Evolutionary conservation across 2,329 filamentous ascomycete genomes (phyloP), one percentile per base, ranked within the genome.

Genomic region (Domatiomyces catenatus): DNA sequence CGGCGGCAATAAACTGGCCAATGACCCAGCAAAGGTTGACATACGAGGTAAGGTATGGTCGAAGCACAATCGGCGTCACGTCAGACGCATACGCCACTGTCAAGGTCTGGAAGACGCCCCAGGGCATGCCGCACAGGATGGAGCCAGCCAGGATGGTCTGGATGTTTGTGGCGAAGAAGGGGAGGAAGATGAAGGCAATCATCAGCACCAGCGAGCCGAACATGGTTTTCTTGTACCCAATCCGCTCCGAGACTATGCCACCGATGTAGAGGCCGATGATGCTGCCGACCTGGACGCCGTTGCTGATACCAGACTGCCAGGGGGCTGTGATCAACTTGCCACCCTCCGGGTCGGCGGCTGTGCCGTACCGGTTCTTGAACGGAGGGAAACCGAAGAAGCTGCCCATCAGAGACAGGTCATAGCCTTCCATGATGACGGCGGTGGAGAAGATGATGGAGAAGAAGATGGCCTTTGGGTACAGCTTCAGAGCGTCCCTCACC

Each of bases 401-500:
- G 70, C 83, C 86, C 61, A 92, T 79, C 50, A 92, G 71, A 60
- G 78, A 81, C 53, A 92, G 74, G 62, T 94, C 86, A 69, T 90
- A 94, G 22, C 52, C 86, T 66, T 94, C 87, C 88, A 94, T 94
- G 60, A 79, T 80, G 62, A 94, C 92, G 63, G 84, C 88, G 0
- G 86, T 89, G 19, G 83, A 89, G 66, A 94, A 89, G 52, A 93
- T 71, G 48, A 93, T 61, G 59, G 82, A 87, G 86, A 86, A 94
- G 22, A 71, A 75, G 51, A 93, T 81, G 18, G 87, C 88, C 70
- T 93, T 90, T 53, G 86, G 87, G 63, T 94, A 94, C 22, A 92
- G 74, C 62, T 73, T 79, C 64, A 94, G 74, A 54, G 86, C 87
- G 69, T 93, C 79, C 63, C 76, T 61, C 18, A 75, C 39, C 19